These are phyloP conservation scores for Nakazawaea ernobii DNA, from an alignment of 805 yeast genomes.

Conservation along the genomic window DNA sequence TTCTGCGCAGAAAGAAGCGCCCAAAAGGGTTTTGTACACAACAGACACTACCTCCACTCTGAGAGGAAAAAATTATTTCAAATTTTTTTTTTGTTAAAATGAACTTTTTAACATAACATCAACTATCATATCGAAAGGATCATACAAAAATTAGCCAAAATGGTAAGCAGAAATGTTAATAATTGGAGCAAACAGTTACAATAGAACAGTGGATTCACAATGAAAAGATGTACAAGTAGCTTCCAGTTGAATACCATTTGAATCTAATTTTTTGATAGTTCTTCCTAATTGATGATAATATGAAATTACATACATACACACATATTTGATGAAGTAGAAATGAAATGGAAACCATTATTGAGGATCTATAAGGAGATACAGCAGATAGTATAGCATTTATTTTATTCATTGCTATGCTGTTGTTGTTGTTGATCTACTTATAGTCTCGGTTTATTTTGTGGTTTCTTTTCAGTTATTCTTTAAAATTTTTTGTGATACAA, in stretches of 20 bases:
- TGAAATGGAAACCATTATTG: too few relatives aligned
- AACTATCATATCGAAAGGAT: constrained; percentile 7
- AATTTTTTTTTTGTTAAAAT: background rate
- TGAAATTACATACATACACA: background rate
- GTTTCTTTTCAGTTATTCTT: too few relatives aligned
- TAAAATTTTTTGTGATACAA: too few relatives aligned
- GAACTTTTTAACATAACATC: background rate
- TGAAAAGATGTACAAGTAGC: background rate
- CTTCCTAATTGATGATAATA: constrained; percentile 1
- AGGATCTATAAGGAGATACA: too few relatives aligned
- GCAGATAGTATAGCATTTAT: too few relatives aligned
- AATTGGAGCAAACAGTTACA: constrained; percentile 7
- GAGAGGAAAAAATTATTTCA: background rate
- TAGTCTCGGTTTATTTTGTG: too few relatives aligned
- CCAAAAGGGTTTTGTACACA: too few relatives aligned
- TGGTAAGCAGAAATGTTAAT: constrained; percentile 14
- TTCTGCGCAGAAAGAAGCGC: too few relatives aligned
- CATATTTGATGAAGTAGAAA: background rate
- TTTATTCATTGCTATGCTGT: too few relatives aligned
- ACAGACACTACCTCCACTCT: too few relatives aligned
- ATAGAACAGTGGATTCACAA: background rate
- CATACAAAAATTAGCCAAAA: constrained; percentile 9
- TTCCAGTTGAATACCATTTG: constrained; percentile 13
- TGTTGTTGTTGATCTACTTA: too few relatives aligned
- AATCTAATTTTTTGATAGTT: constrained; percentile 8